A percentile compares a stretch with the other conserved stretches of the same genome.
Conservation (phyloP, 1,284 basidiomycete species). For the Cutaneotrichosporon arboriforme region DNA sequence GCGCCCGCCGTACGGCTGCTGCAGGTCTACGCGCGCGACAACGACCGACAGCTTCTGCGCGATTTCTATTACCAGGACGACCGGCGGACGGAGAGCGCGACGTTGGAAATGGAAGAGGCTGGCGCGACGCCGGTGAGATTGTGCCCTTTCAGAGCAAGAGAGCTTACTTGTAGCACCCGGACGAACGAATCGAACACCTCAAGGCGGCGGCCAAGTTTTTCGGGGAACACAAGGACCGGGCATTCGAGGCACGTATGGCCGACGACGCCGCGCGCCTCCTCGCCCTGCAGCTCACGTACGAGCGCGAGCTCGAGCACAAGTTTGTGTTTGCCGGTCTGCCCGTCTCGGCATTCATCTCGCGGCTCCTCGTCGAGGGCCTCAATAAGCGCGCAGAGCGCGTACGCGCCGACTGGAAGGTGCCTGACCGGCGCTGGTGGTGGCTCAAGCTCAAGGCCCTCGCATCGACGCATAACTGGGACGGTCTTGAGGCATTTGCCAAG, state of each 20-base stretch:
- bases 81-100: slow-evolving; percentile 82
- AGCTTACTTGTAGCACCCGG: slow-evolving; percentile 56
- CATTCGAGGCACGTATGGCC: slow-evolving; percentile 90
- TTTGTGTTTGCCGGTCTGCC: slow-evolving; percentile 71
- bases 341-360: slow-evolving; percentile 73
- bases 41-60: slow-evolving; percentile 82
- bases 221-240: slow-evolving; percentile 83
- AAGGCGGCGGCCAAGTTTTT: slow-evolving; percentile 86
- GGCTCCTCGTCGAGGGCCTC: slow-evolving; percentile 69
- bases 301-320: slow-evolving; percentile 75
- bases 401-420: slow-evolving; percentile 78
- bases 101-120: slow-evolving; percentile 78
- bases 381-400: slow-evolving; percentile 80
- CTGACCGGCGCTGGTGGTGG: slow-evolving; percentile 94
- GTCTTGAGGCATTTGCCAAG: slow-evolving; percentile 73
- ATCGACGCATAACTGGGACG: slow-evolving; percentile 72
- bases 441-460: slow-evolving; percentile 78
- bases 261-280: slow-evolving; percentile 78
- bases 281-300: slow-evolving; percentile 73
- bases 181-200: slow-evolving; percentile 64
- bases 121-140: slow-evolving; percentile 55
- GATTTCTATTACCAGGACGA: slow-evolving; percentile 99
- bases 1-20: slow-evolving; percentile 68
- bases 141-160: neutral
- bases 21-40: slow-evolving; percentile 81